phyloP scores from a whole-genome alignment of 768 basidiomycete species.

The Kockovaella imperatae region DNA sequence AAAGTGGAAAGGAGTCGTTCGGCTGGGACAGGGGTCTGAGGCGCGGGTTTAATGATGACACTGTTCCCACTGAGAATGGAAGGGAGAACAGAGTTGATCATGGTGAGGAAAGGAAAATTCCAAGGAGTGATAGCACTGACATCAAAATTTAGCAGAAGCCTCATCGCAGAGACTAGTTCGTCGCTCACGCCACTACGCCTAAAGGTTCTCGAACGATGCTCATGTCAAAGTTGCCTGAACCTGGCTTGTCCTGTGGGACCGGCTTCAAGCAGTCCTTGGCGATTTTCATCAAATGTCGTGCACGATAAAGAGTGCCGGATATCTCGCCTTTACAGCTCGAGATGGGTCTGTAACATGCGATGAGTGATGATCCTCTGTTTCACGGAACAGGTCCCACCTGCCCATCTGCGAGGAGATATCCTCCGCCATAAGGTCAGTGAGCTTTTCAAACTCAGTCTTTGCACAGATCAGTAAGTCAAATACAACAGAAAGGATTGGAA shows the following conservation, averaged over 20 bases:
- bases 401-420: slow-evolving; percentile 90
- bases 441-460: slow-evolving; percentile 53
- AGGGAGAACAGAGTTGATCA: slow-evolving; percentile 86
- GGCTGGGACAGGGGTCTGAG: slow-evolving; percentile 84
- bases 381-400: slow-evolving; percentile 51
- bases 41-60: slow-evolving; percentile 88
- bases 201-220: slow-evolving; percentile 76
- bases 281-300: slow-evolving; percentile 75
- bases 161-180: neutral
- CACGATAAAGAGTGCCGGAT: slow-evolving; percentile 69
- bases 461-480: neutral
- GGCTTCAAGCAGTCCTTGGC: slow-evolving; percentile 68
- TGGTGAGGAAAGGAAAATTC: slow-evolving; percentile 87
- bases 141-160: neutral
- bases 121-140: slow-evolving; percentile 71
- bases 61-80: slow-evolving; percentile 82
- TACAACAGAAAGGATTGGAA: slow-evolving; percentile 28
- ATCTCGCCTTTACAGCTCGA: slow-evolving; percentile 72
- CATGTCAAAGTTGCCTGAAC: slow-evolving; percentile 73
- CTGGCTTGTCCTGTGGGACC: slow-evolving; percentile 63
- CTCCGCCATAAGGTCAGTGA: slow-evolving; percentile 57
- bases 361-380: neutral
- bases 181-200: slow-evolving; percentile 62
- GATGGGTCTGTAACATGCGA: slow-evolving; percentile 55
- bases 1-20: slow-evolving; percentile 69